Base-by-base conservation (phyloP, 306 rosid species). In the Crotalaria pallida region DNA sequence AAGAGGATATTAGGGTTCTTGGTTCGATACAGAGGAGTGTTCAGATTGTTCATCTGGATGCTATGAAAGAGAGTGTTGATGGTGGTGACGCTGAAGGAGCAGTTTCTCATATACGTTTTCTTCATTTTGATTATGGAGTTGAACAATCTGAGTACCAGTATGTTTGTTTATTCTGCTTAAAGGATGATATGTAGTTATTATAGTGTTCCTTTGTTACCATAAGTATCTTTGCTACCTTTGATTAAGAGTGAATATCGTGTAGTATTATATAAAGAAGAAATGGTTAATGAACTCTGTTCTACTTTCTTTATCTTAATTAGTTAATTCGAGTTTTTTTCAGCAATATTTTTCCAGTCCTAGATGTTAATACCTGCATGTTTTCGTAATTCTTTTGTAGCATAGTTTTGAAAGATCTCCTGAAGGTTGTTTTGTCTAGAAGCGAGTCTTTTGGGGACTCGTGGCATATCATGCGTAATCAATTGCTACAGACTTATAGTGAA, bases 341-440 rank as follows among this genome's bases (percentile, higher is more conserved):
- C 44, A 58, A 55, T 64, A 62, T 36, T 44, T 36, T 51, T 75
- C 58, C 51, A 17, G 51, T 58, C 58, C 63, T 81, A 22, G 81
- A 72, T 69, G 67, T 79, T 80, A 63, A 83, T 76, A 67, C 53
- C 64, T 49, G 44, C 59, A 40, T 44, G 66, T 60, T 60, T 60
- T 52, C 69, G 45, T 81, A 63, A 60, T 77, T 71, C 49, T 80
- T 65, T 75, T 87, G 79, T 81, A 93, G 98, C 81, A 77, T 77
- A 82, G 90, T 91, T 85, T 85, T 94, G 81, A 86, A 88, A 79
- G 96, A 94, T 80, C 96, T 94, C 67, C 73, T 90, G 78, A 87
- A 87, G 89, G 75, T 49, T 60, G 83, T 88, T 67, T 71, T 85
- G 58, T 84, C 84, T 61, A 78, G 80, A 82, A 78, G 60, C 62